Evolutionary conservation across 345 rosid species (phyloP), one percentile per base, ranked within the genome.

Genomic region (Eucalyptus polyanthemos): DNA sequence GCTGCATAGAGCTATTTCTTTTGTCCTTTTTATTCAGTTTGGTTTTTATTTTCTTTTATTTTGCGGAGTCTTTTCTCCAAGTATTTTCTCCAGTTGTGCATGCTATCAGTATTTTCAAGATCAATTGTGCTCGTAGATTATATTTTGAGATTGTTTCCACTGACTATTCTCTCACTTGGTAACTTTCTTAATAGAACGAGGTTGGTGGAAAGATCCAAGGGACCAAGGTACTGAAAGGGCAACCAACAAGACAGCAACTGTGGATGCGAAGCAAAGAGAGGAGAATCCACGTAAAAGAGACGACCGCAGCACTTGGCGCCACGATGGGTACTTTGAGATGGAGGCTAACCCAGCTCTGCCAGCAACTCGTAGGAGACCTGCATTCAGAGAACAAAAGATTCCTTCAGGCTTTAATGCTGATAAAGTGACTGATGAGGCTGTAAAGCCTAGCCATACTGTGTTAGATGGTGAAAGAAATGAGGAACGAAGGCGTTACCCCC

Each of bases 381-480:
- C 99, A 88, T 98, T 97, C 93, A 93, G 95, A 86, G 99, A 98
- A 93, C 94, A 93, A 91, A 98, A 95, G 93, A 89, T 80, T 14
- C 90, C 93, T 9, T 91, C 88, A 86, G 95, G 92, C 47, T 34
- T 56, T 94, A 93, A 91, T 90, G 60, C 91, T 27, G 92, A 90
- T 53, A 93, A 92, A 81, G 88, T 90, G 65, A 67, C 90, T 49
- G 87, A 80, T n/a, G 95, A 94, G 87, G 90, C 92, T 21, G 90
- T 37, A 56, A 96, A 91, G 87, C 89, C 91, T 22, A 87, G 89
- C 69, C 90, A 80, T 34, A 65, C 92, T 67, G 80, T 86, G 89
- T 94, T 50, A 24, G 51, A 47, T 50, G 44, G 34, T 90, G 97
- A 93, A 88, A 94, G 95, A 69, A 94, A 94, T 89, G 95, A 91